phyloP scores from a whole-genome alignment of 2,329 filamentous ascomycete genomes.

The Diaporthe eres region DNA sequence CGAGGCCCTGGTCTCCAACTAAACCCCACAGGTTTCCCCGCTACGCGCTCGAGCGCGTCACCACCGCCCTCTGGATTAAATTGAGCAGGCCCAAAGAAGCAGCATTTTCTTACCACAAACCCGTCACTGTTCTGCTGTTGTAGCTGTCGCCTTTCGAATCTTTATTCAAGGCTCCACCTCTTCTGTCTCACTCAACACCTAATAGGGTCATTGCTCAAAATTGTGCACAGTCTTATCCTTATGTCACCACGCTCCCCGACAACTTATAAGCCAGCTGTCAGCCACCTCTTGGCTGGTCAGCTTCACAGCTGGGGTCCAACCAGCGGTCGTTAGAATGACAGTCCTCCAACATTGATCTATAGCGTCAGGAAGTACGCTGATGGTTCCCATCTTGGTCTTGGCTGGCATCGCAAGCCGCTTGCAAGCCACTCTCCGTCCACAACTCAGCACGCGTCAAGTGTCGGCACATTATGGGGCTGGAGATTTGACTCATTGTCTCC shows the following conservation, averaged over 20 bases:
- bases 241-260: too few relatives aligned
- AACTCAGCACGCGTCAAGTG: background rate
- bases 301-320: background rate
- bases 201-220: background rate
- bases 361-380: background rate
- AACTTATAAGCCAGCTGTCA: constrained; percentile 4
- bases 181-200: background rate
- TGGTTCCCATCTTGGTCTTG: background rate
- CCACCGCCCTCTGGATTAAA: background rate
- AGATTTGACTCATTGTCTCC: background rate
- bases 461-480: background rate
- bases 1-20: background rate
- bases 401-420: background rate
- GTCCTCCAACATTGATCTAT: background rate
- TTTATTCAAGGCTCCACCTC: background rate
- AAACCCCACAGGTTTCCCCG: constrained; percentile 18
- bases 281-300: background rate
- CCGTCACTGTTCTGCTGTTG: background rate
- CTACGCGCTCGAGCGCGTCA: constrained; percentile 20
- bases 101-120: background rate
- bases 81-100: background rate
- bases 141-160: background rate
- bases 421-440: too few relatives aligned
- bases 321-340: background rate
- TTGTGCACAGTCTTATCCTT: too few relatives aligned